Conservation (phyloP, 2,329 filamentous ascomycete species). For the Cordyceps tenuipes region DNA sequence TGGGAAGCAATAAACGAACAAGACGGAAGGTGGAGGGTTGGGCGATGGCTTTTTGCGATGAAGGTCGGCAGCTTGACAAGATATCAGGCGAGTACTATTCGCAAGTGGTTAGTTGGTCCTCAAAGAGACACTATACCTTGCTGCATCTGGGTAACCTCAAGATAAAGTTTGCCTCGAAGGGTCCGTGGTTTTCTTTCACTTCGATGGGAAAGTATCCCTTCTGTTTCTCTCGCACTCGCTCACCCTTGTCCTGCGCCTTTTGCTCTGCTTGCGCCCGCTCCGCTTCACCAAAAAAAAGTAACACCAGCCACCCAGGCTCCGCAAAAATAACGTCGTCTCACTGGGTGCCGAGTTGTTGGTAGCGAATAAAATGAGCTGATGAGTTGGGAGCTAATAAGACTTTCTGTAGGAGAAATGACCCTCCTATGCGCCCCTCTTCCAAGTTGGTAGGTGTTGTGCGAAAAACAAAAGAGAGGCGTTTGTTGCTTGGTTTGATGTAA, state of each 20-base stretch:
- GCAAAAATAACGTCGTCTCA: not conserved
- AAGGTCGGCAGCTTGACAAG: no score
- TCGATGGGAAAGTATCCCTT: not conserved
- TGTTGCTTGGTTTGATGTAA: no score
- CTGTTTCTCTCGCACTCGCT: not conserved
- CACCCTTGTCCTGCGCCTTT: not conserved
- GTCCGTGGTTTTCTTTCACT: not conserved
- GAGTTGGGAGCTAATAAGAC: slow-evolving; percentile 5
- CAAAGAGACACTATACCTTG: not conserved
- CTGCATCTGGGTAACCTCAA: not conserved
- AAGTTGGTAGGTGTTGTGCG: not conserved
- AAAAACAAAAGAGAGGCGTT: no score
- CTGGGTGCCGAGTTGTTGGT: slow-evolving; percentile 1
- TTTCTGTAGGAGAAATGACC: slow-evolving; percentile 1
- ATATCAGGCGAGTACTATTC: no score
- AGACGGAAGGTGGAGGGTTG: no score
- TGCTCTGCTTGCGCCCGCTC: not conserved
- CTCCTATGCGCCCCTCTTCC: not conserved
- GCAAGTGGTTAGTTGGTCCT: not conserved
- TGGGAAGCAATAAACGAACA: not conserved
- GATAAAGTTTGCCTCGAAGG: not conserved
- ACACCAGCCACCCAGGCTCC: not conserved
- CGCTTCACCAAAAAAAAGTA: not conserved
- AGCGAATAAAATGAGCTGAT: slow-evolving; percentile 1
- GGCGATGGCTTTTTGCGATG: no score